Evolutionary conservation across 352 stramenopile species (phyloP), one percentile per base, ranked within the genome.

Genomic region (Phytophthora pini): DNA sequence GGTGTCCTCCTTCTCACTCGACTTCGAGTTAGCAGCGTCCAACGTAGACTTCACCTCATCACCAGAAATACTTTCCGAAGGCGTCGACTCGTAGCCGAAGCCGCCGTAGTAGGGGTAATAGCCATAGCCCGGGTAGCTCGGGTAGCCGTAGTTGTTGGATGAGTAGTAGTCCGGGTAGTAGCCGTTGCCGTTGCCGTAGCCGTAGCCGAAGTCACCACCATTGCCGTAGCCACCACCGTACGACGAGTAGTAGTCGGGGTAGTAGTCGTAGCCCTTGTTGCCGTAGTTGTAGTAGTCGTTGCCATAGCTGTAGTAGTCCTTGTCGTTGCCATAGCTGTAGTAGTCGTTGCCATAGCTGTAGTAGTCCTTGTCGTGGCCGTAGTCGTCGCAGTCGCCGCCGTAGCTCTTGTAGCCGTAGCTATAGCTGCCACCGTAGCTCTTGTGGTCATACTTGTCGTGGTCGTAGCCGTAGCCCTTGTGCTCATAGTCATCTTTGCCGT

Each of bases 41-140:
- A 31, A 36, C 5, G 34, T 38, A 56, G 22, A 47, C 50, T 56
- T 38, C 22, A 32, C 45, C 34, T 56, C 8, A 7, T 38, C 47
- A 54, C n/a, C 17, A 29, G 26, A 31, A 46, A 11, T 32, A 50
- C 11, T 34, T 44, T 17, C 24, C 38, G 51, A 41, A n/a, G 9
- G 4, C 12, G 17, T 8, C 24, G 49, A 56, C 49, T 56, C 34
- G 15, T 46, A 56, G n/a, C 32, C 29, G 20, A 39, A 56, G 11
- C 24, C 43, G 11, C 27, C 27, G 27, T 31, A 31, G 27, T 31
- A 31, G 8, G 27, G 27, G 27, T 31, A 31, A 8, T 17, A 12
- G n/a, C 26, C 8, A 26, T 48, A 36, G 15, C 24, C 22, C 20
- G 32, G 24, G 34, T 46, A 56, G 3, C 32, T 20, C 20, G 44